Percentiles rank a stretch among this genome's conserved stretches.
Evolutionary conservation across 495 filamentous ascomycete genomes (phyloP).

Genomic region (Letharia lupina): DNA sequence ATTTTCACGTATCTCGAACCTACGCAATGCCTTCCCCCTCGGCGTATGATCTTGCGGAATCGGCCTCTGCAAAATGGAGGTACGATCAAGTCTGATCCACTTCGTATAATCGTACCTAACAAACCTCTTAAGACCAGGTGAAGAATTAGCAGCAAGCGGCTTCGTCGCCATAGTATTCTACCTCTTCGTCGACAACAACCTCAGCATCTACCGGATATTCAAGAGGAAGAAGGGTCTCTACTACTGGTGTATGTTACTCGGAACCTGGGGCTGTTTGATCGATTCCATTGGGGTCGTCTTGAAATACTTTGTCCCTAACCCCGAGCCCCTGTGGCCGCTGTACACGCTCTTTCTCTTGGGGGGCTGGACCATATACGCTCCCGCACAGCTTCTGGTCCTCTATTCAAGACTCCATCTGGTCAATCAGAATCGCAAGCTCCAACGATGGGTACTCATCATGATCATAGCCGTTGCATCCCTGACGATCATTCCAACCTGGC

Average conservation of each 20-base stretch:
- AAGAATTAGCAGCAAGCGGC: slow-evolving; percentile 21
- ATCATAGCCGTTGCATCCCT: slow-evolving; percentile 30
- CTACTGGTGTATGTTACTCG: slow-evolving; percentile 38
- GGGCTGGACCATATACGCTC: slow-evolving; percentile 34
- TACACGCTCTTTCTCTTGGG: slow-evolving; percentile 28
- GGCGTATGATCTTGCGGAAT: slow-evolving; percentile 15
- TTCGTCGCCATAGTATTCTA: slow-evolving; percentile 33
- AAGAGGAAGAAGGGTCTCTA: slow-evolving; percentile 35
- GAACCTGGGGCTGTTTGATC: slow-evolving; percentile 27
- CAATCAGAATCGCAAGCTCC: slow-evolving; percentile 19
- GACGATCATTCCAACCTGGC: slow-evolving; percentile 36
- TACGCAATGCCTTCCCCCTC: slow-evolving; percentile 12
- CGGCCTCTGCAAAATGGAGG: slow-evolving; percentile 13
- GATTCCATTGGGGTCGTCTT: slow-evolving; percentile 30
- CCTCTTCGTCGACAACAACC: slow-evolving; percentile 33
- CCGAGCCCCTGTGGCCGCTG: slow-evolving; percentile 28
- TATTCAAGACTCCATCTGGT: slow-evolving; percentile 39
- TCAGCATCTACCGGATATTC: slow-evolving; percentile 38
- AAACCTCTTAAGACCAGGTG: slow-evolving; percentile 3
- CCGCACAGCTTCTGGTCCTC: slow-evolving; percentile 37
- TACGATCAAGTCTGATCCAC: neutral
- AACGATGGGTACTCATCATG: slow-evolving; percentile 29
- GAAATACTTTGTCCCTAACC: slow-evolving; percentile 28
- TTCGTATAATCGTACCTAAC: neutral
- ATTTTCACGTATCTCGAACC: neutral